These are phyloP conservation scores for Xylariaceae sp. DNA, from an alignment of 2,329 filamentous ascomycete species.

Conservation along the genomic window DNA sequence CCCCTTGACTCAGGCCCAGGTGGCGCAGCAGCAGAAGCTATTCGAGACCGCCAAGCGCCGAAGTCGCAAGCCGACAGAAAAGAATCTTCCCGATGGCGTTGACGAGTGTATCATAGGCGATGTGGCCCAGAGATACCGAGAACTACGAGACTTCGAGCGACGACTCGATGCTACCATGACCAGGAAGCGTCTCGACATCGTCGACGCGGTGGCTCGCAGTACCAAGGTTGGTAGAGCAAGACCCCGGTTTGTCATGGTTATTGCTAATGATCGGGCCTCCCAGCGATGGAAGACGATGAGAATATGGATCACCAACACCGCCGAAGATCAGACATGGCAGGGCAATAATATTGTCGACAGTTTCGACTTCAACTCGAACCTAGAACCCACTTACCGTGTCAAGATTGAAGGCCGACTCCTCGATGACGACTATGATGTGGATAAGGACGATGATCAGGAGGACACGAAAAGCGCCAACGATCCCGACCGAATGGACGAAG, in stretches of 20 bases:
- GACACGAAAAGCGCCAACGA: conserved; percentile 43
- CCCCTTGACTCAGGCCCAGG: conserved; percentile 49
- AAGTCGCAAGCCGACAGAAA: conserved; percentile 87
- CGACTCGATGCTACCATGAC: conserved; percentile 88
- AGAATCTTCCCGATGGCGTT: conserved; percentile 85
- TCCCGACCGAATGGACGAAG: conserved; percentile 55
- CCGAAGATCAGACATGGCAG: conserved; percentile 93
- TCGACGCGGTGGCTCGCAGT: conserved; percentile 71
- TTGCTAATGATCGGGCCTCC: conserved; percentile 13
- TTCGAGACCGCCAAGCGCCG: conserved; percentile 69
- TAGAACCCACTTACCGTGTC: conserved; percentile 76
- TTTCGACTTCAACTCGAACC: conserved; percentile 74
- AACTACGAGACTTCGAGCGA: conserved; percentile 80
- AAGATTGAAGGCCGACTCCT: conserved; percentile 86
- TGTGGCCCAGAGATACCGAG: conserved; percentile 73
- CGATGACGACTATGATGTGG: conserved; percentile 53
- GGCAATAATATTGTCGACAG: conserved; percentile 60
- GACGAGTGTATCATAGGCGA: conserved; percentile 79
- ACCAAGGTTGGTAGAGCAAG: conserved; percentile 50
- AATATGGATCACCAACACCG: conserved; percentile 92
- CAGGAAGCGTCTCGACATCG: conserved; percentile 85
- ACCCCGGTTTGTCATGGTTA: not conserved
- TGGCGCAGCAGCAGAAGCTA: conserved; percentile 47
- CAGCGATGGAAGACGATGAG: conserved; percentile 78
- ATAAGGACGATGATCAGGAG: conserved; percentile 46